These are phyloP conservation scores for Sporobolomyces pararoseus DNA, from an alignment of 768 basidiomycete species.

Conservation along the genomic window DNA sequence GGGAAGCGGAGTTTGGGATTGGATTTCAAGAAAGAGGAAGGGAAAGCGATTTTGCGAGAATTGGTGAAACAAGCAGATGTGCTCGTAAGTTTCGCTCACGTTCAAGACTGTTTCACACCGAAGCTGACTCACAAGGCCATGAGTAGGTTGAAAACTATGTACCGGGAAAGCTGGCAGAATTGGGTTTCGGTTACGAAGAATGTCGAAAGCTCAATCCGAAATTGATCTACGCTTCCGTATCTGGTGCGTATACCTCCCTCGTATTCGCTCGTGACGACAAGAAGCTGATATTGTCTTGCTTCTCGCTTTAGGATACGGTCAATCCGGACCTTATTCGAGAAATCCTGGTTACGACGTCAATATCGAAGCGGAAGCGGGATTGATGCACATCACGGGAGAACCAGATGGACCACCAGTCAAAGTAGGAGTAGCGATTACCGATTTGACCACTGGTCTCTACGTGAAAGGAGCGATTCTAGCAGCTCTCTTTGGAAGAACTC, in stretches of 20 bases:
- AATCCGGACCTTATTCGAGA: slow-evolving; percentile 79
- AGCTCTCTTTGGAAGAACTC: slow-evolving; percentile 70
- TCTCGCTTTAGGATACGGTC: slow-evolving; percentile 62
- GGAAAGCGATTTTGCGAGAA: slow-evolving; percentile 67
- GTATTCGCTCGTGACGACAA: no score
- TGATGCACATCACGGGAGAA: slow-evolving; percentile 68
- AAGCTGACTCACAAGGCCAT: slow-evolving; percentile 4
- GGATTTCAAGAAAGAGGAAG: slow-evolving; percentile 75
- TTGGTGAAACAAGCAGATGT: slow-evolving; percentile 74
- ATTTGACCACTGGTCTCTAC: slow-evolving; percentile 58
- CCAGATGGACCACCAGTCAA: slow-evolving; percentile 78
- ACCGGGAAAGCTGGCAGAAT: slow-evolving; percentile 67
- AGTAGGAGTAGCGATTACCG: slow-evolving; percentile 88
- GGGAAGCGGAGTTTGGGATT: slow-evolving; percentile 86
- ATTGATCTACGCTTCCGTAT: slow-evolving; percentile 83
- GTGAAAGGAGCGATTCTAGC: slow-evolving; percentile 91
- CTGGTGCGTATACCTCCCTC: slow-evolving; percentile 55
- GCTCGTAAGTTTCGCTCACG: slow-evolving; percentile 54
- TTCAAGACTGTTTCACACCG: not conserved
- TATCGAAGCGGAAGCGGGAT: slow-evolving; percentile 82
- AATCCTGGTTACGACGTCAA: slow-evolving; percentile 59
- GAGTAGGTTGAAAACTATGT: slow-evolving; percentile 41
- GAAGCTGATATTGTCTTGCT: no score
- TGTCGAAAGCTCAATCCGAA: slow-evolving; percentile 70
- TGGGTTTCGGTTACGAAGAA: slow-evolving; percentile 82